Conservation (phyloP, 2,329 filamentous ascomycete genomes). For the Hypoxylon sp. region DNA sequence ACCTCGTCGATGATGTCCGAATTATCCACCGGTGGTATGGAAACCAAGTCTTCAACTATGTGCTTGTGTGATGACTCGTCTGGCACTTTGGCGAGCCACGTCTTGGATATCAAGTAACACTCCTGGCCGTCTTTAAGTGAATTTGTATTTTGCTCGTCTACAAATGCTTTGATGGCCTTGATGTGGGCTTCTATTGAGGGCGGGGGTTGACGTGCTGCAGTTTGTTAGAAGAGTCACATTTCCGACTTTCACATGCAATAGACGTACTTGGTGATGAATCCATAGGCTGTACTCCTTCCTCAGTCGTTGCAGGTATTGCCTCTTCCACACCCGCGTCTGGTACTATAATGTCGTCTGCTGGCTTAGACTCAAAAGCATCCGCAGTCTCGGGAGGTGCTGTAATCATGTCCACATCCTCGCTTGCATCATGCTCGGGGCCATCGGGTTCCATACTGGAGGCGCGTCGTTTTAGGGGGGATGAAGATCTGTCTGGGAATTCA, state of each 20-base stretch:
- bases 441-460: slow-evolving; percentile 72
- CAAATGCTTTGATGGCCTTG: slow-evolving; percentile 73
- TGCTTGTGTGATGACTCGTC: slow-evolving; percentile 69
- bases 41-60: slow-evolving; percentile 67
- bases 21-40: slow-evolving; percentile 87
- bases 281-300: slow-evolving; percentile 14
- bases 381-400: slow-evolving; percentile 47
- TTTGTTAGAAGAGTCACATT: slow-evolving; percentile 23
- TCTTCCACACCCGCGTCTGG: slow-evolving; percentile 6
- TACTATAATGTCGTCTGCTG: not conserved
- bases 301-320: slow-evolving; percentile 6
- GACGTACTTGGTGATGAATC: slow-evolving; percentile 33
- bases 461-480: slow-evolving; percentile 72
- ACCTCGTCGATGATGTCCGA: slow-evolving; percentile 78
- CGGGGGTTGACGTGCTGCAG: slow-evolving; percentile 40
- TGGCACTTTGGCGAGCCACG: slow-evolving; percentile 82
- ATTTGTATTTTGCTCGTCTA: slow-evolving; percentile 63
- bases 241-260: not conserved
- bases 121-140: slow-evolving; percentile 76
- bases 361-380: slow-evolving; percentile 23
- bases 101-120: slow-evolving; percentile 81
- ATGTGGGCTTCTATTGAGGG: slow-evolving; percentile 76
- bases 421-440: slow-evolving; percentile 51
- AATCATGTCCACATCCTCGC: slow-evolving; percentile 62
- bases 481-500: slow-evolving; percentile 69